These are phyloP conservation scores for Candida vartiovaarae DNA, from an alignment of 805 yeast genomes.

Conservation along the genomic window DNA sequence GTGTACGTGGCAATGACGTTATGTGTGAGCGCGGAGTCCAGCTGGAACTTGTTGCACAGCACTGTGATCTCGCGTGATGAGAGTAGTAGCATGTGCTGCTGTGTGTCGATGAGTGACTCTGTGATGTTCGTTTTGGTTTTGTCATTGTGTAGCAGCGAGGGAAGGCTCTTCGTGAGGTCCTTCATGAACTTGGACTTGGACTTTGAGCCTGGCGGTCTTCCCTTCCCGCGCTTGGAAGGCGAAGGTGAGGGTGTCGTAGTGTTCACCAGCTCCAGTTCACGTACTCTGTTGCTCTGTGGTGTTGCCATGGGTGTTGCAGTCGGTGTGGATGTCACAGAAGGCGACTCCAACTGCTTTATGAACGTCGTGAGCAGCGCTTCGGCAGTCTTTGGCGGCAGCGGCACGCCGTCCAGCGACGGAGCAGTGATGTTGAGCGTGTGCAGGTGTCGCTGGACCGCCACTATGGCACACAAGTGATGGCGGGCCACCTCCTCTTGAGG, in stretches of 20 bases:
- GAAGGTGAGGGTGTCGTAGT: neutral
- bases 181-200: conserved; percentile 13
- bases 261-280: neutral
- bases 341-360: conserved; percentile 2
- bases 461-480: conserved; percentile 57
- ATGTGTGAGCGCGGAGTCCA: conserved; percentile 47
- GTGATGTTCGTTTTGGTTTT: too few species aligned
- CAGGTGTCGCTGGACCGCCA: conserved; percentile 47
- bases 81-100: conserved; percentile 25
- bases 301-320: conserved; percentile 11
- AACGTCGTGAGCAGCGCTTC: conserved; percentile 24
- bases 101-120: conserved; percentile 8
- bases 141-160: neutral
- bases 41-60: conserved; percentile 56
- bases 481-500: conserved; percentile 57
- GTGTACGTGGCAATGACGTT: conserved; percentile 44
- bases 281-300: conserved; percentile 5
- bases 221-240: conserved; percentile 4
- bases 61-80: conserved; percentile 37
- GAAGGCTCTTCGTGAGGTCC: neutral
- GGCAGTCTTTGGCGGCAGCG: conserved; percentile 43
- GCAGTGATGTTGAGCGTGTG: conserved; percentile 38
- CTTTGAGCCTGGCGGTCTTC: conserved; percentile 18
- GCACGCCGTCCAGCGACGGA: conserved; percentile 46
- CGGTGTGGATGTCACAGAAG: neutral